Percentiles rank a stretch among this genome's conserved stretches.
Conservation (phyloP, 257 asterid species). For the Catharanthus roseus region DNA sequence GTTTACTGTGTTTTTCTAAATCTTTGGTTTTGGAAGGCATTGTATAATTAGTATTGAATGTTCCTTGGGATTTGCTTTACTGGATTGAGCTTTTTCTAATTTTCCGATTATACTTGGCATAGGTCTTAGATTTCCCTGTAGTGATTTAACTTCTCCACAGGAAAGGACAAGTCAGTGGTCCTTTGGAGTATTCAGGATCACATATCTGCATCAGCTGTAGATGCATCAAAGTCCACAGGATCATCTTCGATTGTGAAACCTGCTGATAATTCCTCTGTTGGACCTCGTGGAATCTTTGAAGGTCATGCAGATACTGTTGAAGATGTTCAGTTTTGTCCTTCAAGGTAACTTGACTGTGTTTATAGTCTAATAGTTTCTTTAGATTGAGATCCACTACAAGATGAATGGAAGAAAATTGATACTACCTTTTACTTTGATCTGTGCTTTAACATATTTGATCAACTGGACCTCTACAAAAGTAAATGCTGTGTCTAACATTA, state of each 20-base stretch:
- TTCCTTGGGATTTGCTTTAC: background rate
- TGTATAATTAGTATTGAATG: background rate
- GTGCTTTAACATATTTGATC: background rate
- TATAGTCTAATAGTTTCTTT: slow-evolving; percentile 5
- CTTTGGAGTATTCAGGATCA: slow-evolving; percentile 97
- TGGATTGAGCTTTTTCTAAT: background rate
- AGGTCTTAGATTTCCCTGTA: slow-evolving; percentile 4
- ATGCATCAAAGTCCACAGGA: slow-evolving; percentile 46
- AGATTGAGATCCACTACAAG: background rate
- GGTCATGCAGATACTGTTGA: slow-evolving; percentile 96
- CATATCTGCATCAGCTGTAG: slow-evolving; percentile 70
- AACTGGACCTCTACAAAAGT: background rate
- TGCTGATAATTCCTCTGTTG: slow-evolving; percentile 73
- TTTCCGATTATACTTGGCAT: background rate
- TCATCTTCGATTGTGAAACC: slow-evolving; percentile 62
- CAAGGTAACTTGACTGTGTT: slow-evolving; percentile 49
- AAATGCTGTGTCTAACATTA: background rate
- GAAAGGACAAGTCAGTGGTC: slow-evolving; percentile 92
- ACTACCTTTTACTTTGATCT: background rate
- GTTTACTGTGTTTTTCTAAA: background rate
- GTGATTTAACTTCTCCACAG: slow-evolving; percentile 31
- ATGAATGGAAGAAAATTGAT: background rate
- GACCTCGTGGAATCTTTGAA: slow-evolving; percentile 82
- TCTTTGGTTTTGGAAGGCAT: background rate
- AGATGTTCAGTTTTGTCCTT: slow-evolving; percentile 96